phyloP scores from a whole-genome alignment of 2,329 filamentous ascomycete genomes.

The Xylariaceae sp. region DNA sequence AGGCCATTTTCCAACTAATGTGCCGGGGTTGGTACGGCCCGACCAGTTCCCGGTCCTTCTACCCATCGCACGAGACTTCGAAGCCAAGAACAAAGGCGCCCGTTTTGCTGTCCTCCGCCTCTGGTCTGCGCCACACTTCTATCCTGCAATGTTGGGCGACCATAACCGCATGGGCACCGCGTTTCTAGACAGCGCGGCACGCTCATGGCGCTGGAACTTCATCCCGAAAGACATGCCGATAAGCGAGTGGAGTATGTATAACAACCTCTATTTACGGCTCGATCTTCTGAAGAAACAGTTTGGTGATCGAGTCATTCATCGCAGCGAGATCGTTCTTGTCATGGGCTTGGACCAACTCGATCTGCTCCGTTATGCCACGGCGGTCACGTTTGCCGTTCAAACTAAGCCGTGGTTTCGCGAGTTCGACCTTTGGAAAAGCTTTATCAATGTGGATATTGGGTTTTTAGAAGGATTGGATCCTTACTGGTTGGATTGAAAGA shows the following conservation, averaged over 20 bases:
- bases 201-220: conserved; percentile 56
- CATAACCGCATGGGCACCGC: conserved; percentile 44
- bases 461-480: conserved; percentile 52
- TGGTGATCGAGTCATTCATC: conserved; percentile 47
- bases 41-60: conserved; percentile 44
- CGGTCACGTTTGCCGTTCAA: conserved; percentile 53
- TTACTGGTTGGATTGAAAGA: conserved; percentile 49
- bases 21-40: conserved; percentile 43
- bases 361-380: conserved; percentile 46
- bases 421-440: conserved; percentile 59
- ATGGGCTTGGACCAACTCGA: conserved; percentile 53
- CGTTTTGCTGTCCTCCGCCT: conserved; percentile 53
- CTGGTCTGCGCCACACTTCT: conserved; percentile 58
- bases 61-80: conserved; percentile 41
- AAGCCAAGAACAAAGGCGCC: conserved; percentile 30
- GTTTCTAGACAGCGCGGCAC: conserved; percentile 51
- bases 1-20: conserved; percentile 34
- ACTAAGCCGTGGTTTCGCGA: conserved; percentile 57
- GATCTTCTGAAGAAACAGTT: conserved; percentile 43
- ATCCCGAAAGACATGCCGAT: conserved; percentile 36
- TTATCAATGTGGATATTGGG: conserved; percentile 53
- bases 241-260: conserved; percentile 50
- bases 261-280: conserved; percentile 43
- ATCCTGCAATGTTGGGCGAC: conserved; percentile 52
- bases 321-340: conserved; percentile 53